Conservation (phyloP, 495 filamentous ascomycete genomes). For the Daldinia childiae region DNA sequence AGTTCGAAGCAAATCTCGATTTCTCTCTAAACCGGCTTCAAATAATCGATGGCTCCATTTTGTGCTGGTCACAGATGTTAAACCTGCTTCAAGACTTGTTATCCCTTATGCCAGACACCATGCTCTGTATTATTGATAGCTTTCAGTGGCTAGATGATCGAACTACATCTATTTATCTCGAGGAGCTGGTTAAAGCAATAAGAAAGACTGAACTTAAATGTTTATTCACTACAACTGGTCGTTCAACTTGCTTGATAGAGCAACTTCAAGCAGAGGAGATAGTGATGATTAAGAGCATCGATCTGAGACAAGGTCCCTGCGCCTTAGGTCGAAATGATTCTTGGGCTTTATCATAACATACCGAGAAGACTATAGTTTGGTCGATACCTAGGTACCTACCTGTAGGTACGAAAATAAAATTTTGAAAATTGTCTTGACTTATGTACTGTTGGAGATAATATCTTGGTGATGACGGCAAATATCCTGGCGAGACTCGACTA, state of each 20-base stretch:
- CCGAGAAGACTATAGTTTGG: too few relatives aligned
- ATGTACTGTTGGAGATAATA: too few relatives aligned
- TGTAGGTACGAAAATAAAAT: too few relatives aligned
- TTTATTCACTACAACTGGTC: neutral
- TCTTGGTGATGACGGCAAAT: too few relatives aligned
- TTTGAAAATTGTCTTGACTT: too few relatives aligned
- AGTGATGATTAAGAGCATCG: neutral
- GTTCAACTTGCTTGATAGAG: neutral
- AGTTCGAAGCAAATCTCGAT: neutral
- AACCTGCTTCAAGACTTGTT: neutral
- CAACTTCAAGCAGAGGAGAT: neutral
- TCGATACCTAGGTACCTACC: too few relatives aligned
- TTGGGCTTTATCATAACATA: neutral
- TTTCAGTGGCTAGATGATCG: neutral
- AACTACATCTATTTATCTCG: neutral
- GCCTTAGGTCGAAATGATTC: neutral
- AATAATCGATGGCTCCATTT: neutral
- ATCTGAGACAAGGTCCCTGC: neutral
- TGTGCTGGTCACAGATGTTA: constrained; percentile 2
- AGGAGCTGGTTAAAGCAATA: neutral
- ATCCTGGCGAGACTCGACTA: too few relatives aligned
- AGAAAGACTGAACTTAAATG: neutral
- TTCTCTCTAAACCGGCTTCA: neutral
- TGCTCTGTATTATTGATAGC: constrained; percentile 2
- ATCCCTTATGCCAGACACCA: neutral